These are phyloP conservation scores for Strigomonas galati DNA, from an alignment of 208 protist genomes.

Conservation along the genomic window DNA sequence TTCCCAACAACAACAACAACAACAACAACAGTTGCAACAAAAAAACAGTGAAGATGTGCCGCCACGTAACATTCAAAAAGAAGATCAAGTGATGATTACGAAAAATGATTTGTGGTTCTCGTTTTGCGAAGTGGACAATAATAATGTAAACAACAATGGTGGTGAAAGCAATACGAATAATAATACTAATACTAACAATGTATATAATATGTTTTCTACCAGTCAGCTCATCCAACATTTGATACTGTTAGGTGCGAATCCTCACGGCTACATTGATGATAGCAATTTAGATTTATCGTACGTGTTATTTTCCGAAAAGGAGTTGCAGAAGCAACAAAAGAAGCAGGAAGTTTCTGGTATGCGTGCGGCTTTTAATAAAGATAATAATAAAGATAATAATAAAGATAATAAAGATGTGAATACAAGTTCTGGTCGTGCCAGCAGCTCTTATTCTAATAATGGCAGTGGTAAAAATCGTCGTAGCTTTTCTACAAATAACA, in stretches of 20 bases:
- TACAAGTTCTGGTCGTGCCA: background rate
- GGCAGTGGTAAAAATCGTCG: too few species aligned
- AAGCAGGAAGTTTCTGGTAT: background rate
- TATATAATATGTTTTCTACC: constrained; percentile 41
- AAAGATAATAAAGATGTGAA: background rate
- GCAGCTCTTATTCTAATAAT: too few species aligned
- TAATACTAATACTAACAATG: background rate
- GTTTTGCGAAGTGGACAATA: background rate
- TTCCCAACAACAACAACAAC: too few species aligned
- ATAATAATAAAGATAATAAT: too few species aligned
- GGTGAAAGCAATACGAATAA: constrained; percentile 4
- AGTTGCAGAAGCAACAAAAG: constrained; percentile 2
- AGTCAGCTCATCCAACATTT: constrained; percentile 48
- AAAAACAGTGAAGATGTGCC: background rate
- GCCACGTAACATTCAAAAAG: too few species aligned
- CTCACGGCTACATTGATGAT: constrained; percentile 45
- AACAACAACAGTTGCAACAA: too few species aligned
- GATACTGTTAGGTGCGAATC: constrained; percentile 34
- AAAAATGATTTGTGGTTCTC: background rate
- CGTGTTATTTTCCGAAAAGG: constrained; percentile 36
- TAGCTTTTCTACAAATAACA: too few species aligned
- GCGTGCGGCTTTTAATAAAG: background rate
- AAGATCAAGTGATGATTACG: background rate
- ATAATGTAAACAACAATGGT: background rate
- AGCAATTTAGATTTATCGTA: constrained; percentile 44